Evolutionary conservation across 2,329 filamentous ascomycete species (phyloP).

Genomic region (Amauroascus verrucosus): DNA sequence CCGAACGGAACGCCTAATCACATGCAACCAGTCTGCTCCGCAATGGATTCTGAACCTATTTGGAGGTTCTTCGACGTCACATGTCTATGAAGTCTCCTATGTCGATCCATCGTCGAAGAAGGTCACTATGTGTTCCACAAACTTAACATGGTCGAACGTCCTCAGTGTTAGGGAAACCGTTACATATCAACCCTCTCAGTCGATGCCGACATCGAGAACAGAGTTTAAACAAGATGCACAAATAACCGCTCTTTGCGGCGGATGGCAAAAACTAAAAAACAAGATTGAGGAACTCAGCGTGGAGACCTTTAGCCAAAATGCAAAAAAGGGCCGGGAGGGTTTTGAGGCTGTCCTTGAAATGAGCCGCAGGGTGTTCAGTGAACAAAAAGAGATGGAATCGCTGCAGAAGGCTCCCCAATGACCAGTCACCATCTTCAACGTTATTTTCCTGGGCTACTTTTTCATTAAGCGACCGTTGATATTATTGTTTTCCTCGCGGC

Average conservation of each 20-base stretch:
- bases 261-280: conserved; percentile 95
- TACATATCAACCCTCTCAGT: conserved; percentile 58
- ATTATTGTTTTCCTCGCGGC: not conserved
- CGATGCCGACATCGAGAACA: conserved; percentile 49
- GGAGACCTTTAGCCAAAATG: conserved; percentile 83
- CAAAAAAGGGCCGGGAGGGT: conserved; percentile 77
- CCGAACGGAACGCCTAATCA: conserved; percentile 58
- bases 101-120: conserved; percentile 75
- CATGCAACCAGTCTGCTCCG: conserved; percentile 40
- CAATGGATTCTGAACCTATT: conserved; percentile 61
- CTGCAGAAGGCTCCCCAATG: conserved; percentile 1
- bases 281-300: conserved; percentile 89
- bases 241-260: conserved; percentile 87
- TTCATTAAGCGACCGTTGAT: not conserved
- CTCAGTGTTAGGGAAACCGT: conserved; percentile 90
- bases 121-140: conserved; percentile 93
- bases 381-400: conserved; percentile 62
- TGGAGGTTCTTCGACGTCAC: conserved; percentile 67
- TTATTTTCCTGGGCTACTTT: not conserved
- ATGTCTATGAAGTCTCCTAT: conserved; percentile 92
- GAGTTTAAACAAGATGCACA: conserved; percentile 81
- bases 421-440: not conserved
- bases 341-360: conserved; percentile 93
- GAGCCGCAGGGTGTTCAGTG: conserved; percentile 80
- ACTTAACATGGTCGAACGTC: conserved; percentile 85